Base-by-base conservation (phyloP, 192 early-diverging fungal genomes). In the Umbelopsis sp. region DNA sequence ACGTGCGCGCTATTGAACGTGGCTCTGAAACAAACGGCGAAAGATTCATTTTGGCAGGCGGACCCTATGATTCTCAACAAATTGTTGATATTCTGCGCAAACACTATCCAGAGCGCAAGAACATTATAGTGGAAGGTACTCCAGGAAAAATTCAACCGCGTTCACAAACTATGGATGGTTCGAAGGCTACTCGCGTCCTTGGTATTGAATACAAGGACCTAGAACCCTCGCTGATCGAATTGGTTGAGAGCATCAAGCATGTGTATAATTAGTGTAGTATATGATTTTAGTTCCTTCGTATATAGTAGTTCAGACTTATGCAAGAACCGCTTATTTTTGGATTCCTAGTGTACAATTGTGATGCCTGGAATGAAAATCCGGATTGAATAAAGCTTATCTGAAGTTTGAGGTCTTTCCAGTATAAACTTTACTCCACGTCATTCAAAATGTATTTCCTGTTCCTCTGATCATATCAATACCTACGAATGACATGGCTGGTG, bases 1-100 rank as follows among this genome's bases (percentile, higher is more conserved):
- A 71, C 25, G 56, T 71, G 29, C 29, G 44, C 2, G 53, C 70
- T 8, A 59, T 71, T 29, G 51, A 54, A 62, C 25, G 50, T 12
- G 54, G 56, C 41, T 9, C 56, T 34, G 50, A 45, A 22, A 52
- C 68, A 34, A 52, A 70, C n/a, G 68, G 68, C 16, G 47, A 70
- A 52, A 25, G 68, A 24, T 70, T 52, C 25, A 32, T 70, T 10
- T 9, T 62, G 12, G 20, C n/a, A 3, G 31, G 9, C 3, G 14
- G n/a, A 45, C 2, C 9, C 10, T 67, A 26, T 26, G 8, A 38
- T 66, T 3, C 9, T 12, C 65, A 66, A 41, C 10, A 66, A 38
- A n/a, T 66, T 38, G 65, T 66, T 22, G 65, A 66, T 41, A 32
- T 38, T 20, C 29, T 66, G 65, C 29, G 65, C 11, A 45, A 45